Conservation (phyloP, 2,329 filamentous ascomycete species). For the Clonostachys rhizophaga region DNA sequence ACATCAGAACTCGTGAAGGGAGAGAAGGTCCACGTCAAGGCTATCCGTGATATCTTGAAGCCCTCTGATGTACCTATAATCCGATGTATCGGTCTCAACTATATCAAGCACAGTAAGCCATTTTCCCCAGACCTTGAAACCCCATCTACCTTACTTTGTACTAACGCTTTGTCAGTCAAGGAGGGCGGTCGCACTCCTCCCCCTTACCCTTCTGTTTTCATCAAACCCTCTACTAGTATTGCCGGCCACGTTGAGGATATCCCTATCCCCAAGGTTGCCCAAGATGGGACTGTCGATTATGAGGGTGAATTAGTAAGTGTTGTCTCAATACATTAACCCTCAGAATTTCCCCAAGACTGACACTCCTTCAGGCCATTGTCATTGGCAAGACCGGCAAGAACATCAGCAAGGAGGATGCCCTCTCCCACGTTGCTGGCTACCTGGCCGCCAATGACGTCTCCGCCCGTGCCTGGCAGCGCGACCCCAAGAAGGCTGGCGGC, state of each 20-base stretch:
- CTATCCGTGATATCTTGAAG: constrained; percentile 18
- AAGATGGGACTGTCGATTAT: constrained; percentile 41
- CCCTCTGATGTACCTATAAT: constrained; percentile 25
- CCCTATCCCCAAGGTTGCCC: constrained; percentile 37
- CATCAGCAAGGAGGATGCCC: constrained; percentile 35
- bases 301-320: constrained; percentile 37
- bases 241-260: constrained; percentile 27
- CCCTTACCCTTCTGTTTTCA: constrained; percentile 43
- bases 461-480: constrained; percentile 45
- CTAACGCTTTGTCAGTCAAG: constrained; percentile 27
- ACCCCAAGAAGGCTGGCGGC: constrained; percentile 33
- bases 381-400: constrained; percentile 49
- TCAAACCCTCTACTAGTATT: constrained; percentile 39
- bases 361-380: constrained; percentile 30
- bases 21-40: constrained; percentile 20
- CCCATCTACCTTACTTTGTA: background rate
- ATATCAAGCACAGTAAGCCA: constrained; percentile 23
- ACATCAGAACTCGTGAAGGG: constrained; percentile 12
- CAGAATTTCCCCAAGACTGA: background rate
- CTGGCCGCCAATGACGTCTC: constrained; percentile 47
- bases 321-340: background rate
- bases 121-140: background rate
- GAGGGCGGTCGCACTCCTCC: constrained; percentile 47
- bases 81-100: constrained; percentile 27
- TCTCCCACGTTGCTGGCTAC: constrained; percentile 41